These are phyloP conservation scores for Neostapfia colusana DNA, from an alignment of 176 grass and related monocot species.

Conservation along the genomic window DNA sequence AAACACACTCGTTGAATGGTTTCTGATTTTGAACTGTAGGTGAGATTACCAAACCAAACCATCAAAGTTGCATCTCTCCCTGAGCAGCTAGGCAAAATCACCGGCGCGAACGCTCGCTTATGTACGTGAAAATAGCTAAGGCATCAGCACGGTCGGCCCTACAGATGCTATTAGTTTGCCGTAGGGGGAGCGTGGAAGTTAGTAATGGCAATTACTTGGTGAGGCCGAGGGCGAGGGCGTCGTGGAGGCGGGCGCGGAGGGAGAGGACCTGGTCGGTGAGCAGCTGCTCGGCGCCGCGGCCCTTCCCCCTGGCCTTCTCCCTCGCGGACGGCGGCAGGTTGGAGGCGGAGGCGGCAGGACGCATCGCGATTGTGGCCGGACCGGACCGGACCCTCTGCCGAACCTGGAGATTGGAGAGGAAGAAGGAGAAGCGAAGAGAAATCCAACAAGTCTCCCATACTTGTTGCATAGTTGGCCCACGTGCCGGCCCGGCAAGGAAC, in stretches of 20 bases:
- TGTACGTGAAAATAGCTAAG: neutral
- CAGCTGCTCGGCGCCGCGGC: constrained; percentile 13
- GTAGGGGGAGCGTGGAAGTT: neutral
- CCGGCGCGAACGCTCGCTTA: neutral
- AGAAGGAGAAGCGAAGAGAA: too few relatives aligned
- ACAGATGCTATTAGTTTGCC: neutral
- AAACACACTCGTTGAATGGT: neutral
- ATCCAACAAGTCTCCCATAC: too few relatives aligned
- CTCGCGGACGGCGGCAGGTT: constrained; percentile 30
- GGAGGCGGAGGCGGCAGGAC: constrained; percentile 2
- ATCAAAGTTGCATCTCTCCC: neutral
- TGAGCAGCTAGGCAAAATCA: neutral
- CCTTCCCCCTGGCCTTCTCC: constrained; percentile 50
- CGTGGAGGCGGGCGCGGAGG: constrained; percentile 55
- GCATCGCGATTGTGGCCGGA: constrained; percentile 35
- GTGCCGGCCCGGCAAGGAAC: too few relatives aligned
- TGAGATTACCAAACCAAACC: neutral
- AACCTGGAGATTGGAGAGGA: too few relatives aligned
- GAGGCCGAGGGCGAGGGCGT: constrained; percentile 62
- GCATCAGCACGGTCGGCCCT: neutral
- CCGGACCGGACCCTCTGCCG: too few relatives aligned
- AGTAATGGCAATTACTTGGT: constrained; percentile 23
- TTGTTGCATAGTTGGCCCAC: too few relatives aligned
- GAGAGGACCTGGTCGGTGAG: constrained; percentile 52
- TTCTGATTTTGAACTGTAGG: neutral